These are phyloP conservation scores for Naematelia aurantialba DNA, from an alignment of 768 basidiomycete genomes.

Conservation along the genomic window DNA sequence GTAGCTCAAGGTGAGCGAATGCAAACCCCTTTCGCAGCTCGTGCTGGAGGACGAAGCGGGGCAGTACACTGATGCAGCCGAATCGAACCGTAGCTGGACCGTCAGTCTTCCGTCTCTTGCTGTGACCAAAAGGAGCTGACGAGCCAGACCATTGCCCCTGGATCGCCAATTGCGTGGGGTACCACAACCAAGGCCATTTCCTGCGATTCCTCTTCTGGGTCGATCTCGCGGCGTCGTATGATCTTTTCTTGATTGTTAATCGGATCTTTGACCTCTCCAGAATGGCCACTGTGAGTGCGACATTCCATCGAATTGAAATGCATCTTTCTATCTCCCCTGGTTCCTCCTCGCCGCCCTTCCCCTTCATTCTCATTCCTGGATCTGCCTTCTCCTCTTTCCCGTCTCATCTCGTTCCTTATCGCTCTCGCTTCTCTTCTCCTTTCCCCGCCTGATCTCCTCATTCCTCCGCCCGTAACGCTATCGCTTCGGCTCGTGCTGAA, in stretches of 20 bases:
- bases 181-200: conserved; percentile 74
- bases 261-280: conserved; percentile 54
- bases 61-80: no score
- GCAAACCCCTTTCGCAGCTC: no score
- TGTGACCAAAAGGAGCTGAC: no score
- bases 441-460: neutral
- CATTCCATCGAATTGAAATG: neutral
- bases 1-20: conserved; percentile 77
- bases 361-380: neutral
- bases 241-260: conserved; percentile 73
- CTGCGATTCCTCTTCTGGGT: conserved; percentile 89
- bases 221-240: conserved; percentile 81
- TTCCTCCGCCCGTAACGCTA: no score
- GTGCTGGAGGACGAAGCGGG: no score
- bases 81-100: conserved; percentile 20
- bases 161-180: conserved; percentile 62
- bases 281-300: conserved; percentile 18
- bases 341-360: neutral
- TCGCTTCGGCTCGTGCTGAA: conserved; percentile 15
- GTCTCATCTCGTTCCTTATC: no score
- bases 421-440: neutral
- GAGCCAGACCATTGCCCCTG: conserved; percentile 51
- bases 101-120: conserved; percentile 12
- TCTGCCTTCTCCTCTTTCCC: neutral
- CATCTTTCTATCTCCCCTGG: neutral